Base-by-base conservation (phyloP, 768 basidiomycete species). In the Mycena amicta region DNA sequence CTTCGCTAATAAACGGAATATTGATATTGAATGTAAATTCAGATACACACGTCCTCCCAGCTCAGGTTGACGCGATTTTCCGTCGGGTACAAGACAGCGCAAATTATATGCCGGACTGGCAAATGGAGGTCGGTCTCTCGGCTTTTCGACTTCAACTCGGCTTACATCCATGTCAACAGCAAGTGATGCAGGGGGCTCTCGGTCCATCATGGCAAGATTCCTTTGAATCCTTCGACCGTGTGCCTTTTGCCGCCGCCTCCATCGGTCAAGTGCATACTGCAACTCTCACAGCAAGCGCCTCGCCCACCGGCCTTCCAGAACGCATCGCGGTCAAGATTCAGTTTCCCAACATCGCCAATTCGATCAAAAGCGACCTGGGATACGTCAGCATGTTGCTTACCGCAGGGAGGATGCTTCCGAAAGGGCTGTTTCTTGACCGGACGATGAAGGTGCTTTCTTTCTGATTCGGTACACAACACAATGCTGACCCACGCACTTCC, bases 51-150 rank as follows among this genome's bases (percentile, higher is more conserved):
- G 76, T 92, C 33, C 78, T 99, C 2, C 92, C 95, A 0, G 83
- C 90, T 0, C 93, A 96, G 62, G 74, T 98, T 3, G 95, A 98
- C 67, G 81, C 84, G 53, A 89, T 99, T 28, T 87, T 99, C 65
- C 84, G 93, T 51, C 79, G 89, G 27, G 95, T 99, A 0, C 96
- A 98, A 69, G 92, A 96, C 63, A 87, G 89, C 64, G 96, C 96
- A 1, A 93, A 99, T 72, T 98, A 98, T 70, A 99, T 99, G 96
- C 96, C 96, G 0, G 90, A 96, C 64, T 95, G 91, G 90, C 96
- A 99, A 70, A 90, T 98, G 87, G 91, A 95, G 84, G 95, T 93
- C 16, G 20, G 74, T 68, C n/a, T n/a, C n/a, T n/a, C n/a, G n/a
- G n/a, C n/a, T n/a, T n/a, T n/a, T n/a, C n/a, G n/a, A n/a, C n/a